phyloP scores from a whole-genome alignment of 2,329 filamentous ascomycete species.

The Laburnicola sp. region DNA sequence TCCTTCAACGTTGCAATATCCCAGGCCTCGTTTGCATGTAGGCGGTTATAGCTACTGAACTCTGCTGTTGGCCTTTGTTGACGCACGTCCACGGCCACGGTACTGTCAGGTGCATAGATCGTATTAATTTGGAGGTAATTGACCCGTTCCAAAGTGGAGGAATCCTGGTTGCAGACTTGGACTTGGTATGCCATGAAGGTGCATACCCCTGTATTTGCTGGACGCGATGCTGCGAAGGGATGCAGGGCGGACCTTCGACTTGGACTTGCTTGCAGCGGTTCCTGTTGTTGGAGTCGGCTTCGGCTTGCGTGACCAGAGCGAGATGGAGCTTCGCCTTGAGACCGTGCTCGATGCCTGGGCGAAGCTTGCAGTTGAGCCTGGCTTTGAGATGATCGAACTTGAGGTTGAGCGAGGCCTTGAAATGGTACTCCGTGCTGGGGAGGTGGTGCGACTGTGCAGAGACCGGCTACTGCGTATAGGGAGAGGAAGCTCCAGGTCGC shows the following conservation, averaged over 20 bases:
- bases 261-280: conserved; percentile 6
- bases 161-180: conserved; percentile 8
- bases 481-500: conserved; percentile 7
- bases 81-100: conserved; percentile 1
- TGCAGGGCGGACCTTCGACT: conserved; percentile 4
- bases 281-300: conserved; percentile 7
- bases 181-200: conserved; percentile 10
- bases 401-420: conserved; percentile 1
- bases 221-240: conserved; percentile 8
- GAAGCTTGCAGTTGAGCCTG: conserved; percentile 1
- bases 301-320: conserved; percentile 3
- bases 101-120: conserved; percentile 3
- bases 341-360: background rate
- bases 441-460: conserved; percentile 7
- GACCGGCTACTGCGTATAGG: conserved; percentile 9
- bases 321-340: conserved; percentile 5
- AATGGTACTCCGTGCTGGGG: conserved; percentile 4
- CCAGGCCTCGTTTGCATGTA: background rate
- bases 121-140: conserved; percentile 13
- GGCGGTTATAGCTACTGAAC: conserved; percentile 11
- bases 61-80: background rate
- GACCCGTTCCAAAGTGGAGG: background rate
- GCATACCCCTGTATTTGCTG: conserved; percentile 5
- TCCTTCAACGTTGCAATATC: background rate
- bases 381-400: conserved; percentile 4